Evolutionary conservation across 257 asterid genomes (phyloP).

Genomic region (Gentiana straminea): DNA sequence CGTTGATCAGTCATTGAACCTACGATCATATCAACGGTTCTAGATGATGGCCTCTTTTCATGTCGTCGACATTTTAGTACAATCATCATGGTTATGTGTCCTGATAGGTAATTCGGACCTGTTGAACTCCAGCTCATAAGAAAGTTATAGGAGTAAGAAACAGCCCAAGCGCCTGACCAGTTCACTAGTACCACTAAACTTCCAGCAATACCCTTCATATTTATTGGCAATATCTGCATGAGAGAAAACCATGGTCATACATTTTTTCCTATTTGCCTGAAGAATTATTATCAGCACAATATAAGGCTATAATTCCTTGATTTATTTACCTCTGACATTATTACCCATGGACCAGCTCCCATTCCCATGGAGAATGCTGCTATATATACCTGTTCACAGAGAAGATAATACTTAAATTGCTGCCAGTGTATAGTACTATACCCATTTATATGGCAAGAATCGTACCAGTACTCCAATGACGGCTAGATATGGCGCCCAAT

Average conservation of each 20-base stretch:
- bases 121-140: conserved; percentile 70
- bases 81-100: too few relatives aligned
- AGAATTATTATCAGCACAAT: background rate
- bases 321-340: conserved; percentile 73
- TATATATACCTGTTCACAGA: conserved; percentile 42
- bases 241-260: background rate
- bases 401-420: background rate
- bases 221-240: conserved; percentile 67
- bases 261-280: background rate
- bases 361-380: conserved; percentile 67
- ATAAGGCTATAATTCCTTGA: too few relatives aligned
- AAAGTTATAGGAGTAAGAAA: conserved; percentile 74
- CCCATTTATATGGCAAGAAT: background rate
- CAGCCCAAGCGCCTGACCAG: conserved; percentile 88
- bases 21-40: too few relatives aligned
- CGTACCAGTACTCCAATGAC: conserved; percentile 72
- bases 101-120: conserved; percentile 13
- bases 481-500: conserved; percentile 44
- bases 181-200: conserved; percentile 69
- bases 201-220: conserved; percentile 69
- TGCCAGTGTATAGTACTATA: too few relatives aligned
- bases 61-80: background rate
- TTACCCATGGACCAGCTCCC: conserved; percentile 93
- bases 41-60: too few relatives aligned
- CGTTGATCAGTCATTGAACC: too few relatives aligned